These are phyloP conservation scores for Scytalidium sp. DNA, from an alignment of 2,329 filamentous ascomycete genomes.

Conservation along the genomic window DNA sequence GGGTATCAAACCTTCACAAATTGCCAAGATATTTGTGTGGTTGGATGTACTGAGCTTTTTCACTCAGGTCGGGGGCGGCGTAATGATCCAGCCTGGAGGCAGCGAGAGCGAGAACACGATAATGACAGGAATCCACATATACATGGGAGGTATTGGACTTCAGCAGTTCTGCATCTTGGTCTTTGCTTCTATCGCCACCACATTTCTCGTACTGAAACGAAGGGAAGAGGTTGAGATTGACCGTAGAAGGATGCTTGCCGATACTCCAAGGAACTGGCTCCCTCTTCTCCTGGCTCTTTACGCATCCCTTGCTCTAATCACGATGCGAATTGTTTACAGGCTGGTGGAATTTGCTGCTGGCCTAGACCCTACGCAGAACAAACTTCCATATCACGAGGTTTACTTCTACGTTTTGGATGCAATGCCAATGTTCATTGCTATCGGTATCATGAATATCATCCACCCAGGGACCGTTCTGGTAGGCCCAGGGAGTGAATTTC, in stretches of 20 bases:
- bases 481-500: slow-evolving; percentile 44
- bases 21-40: slow-evolving; percentile 45
- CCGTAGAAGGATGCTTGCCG: slow-evolving; percentile 22
- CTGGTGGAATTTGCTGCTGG: slow-evolving; percentile 53
- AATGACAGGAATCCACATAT: slow-evolving; percentile 38
- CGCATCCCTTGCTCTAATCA: slow-evolving; percentile 37
- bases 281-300: slow-evolving; percentile 36
- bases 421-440: slow-evolving; percentile 50
- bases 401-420: slow-evolving; percentile 53
- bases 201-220: slow-evolving; percentile 34
- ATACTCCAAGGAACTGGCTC: slow-evolving; percentile 16
- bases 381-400: slow-evolving; percentile 45
- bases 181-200: slow-evolving; percentile 38
- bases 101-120: slow-evolving; percentile 15
- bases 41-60: slow-evolving; percentile 46
- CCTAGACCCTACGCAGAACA: slow-evolving; percentile 39
- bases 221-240: slow-evolving; percentile 29
- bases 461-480: slow-evolving; percentile 47
- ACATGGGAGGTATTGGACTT: slow-evolving; percentile 51
- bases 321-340: slow-evolving; percentile 57
- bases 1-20: slow-evolving; percentile 28
- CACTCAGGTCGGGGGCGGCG: slow-evolving; percentile 37
- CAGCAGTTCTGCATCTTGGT: slow-evolving; percentile 48
- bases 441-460: slow-evolving; percentile 38
- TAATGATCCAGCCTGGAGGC: slow-evolving; percentile 31